A percentile compares a stretch with the other conserved stretches of the same genome.
Conservation (phyloP, 257 asterid species). For the Nicotiana otophora region DNA sequence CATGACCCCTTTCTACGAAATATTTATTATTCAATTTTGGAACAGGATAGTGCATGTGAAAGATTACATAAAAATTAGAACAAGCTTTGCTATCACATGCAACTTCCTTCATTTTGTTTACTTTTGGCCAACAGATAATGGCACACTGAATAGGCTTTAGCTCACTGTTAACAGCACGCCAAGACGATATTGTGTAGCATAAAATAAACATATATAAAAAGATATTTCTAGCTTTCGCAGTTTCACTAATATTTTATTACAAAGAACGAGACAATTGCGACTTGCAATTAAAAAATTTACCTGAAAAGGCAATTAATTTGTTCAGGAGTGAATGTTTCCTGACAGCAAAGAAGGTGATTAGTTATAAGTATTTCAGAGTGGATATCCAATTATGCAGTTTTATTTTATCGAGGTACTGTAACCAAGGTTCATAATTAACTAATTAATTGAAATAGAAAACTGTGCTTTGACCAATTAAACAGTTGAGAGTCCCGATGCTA, state of each 20-base stretch:
- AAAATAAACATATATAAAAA: too few relatives aligned
- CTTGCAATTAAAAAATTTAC: too few relatives aligned
- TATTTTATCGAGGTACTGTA: neutral
- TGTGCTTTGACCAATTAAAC: neutral
- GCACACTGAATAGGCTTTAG: slow-evolving; percentile 1
- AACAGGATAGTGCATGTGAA: neutral
- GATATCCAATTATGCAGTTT: neutral
- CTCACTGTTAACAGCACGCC: neutral
- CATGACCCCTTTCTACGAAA: neutral
- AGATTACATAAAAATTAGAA: neutral
- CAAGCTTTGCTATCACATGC: neutral
- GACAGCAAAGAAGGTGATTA: neutral
- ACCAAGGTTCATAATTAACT: neutral
- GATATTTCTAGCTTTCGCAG: too few relatives aligned
- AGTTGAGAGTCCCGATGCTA: too few relatives aligned
- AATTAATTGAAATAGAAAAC: neutral
- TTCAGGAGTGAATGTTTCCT: neutral
- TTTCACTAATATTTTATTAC: neutral
- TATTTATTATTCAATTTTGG: neutral
- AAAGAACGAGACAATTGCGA: neutral
- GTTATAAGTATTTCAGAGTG: too few relatives aligned
- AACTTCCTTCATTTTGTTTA: neutral
- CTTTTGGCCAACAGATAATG: neutral
- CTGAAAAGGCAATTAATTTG: neutral
- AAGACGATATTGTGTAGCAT: too few relatives aligned